These are phyloP conservation scores for Pseudogymnoascus sp. DNA, from an alignment of 2,329 filamentous ascomycete species.

Conservation along the genomic window DNA sequence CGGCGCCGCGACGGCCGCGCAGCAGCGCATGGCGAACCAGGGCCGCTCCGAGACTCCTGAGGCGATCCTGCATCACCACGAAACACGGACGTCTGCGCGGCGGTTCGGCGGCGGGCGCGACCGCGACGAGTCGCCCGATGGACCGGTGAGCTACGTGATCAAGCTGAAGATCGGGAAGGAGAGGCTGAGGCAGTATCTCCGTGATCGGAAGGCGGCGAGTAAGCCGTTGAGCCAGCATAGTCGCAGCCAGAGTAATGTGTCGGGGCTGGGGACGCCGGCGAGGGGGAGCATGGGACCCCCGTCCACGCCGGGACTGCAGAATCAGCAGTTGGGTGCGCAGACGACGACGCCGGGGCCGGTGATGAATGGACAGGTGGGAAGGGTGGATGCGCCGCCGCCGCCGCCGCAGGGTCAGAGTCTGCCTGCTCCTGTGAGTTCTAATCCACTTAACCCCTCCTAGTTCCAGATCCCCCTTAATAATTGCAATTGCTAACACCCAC, in stretches of 20 bases:
- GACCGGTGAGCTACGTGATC: conserved; percentile 59
- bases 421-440: conserved; percentile 52
- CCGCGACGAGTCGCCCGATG: conserved; percentile 72
- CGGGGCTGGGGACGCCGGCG: conserved; percentile 43
- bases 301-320: conserved; percentile 32
- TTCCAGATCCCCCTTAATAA: conserved; percentile 12
- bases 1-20: conserved; percentile 77
- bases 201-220: conserved; percentile 42
- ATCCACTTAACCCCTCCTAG: conserved; percentile 18
- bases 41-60: conserved; percentile 88
- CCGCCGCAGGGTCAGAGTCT: conserved; percentile 48
- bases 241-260: conserved; percentile 36
- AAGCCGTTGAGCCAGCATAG: conserved; percentile 37
- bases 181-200: conserved; percentile 61
- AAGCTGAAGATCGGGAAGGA: conserved; percentile 67
- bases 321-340: conserved; percentile 22
- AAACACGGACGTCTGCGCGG: conserved; percentile 61
- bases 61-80: conserved; percentile 61
- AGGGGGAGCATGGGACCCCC: conserved; percentile 49
- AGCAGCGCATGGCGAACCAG: conserved; percentile 76
- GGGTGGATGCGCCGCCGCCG: conserved; percentile 59
- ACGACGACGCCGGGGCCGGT: conserved; percentile 27
- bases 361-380: conserved; percentile 53
- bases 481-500: conserved; percentile 19
- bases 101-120: conserved; percentile 45